These are phyloP conservation scores for Mucuna pruriens DNA, from an alignment of 306 rosid genomes.

Conservation along the genomic window DNA sequence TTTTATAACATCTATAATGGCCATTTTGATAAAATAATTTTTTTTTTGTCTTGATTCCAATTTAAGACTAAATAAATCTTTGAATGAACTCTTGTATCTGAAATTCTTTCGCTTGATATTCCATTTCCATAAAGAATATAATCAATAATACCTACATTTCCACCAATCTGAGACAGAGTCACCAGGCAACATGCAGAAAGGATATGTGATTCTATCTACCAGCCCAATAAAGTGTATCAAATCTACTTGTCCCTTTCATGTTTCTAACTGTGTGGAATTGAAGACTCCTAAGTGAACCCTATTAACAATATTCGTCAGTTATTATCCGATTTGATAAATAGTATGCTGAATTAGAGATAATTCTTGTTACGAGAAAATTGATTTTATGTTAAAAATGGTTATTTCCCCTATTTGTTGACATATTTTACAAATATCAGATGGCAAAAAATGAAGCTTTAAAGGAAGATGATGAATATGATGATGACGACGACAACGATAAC, in stretches of 20 bases:
- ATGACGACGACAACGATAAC: not conserved
- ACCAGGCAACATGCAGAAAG: not conserved
- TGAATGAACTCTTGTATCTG: not conserved
- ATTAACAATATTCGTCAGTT: not conserved
- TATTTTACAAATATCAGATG: constrained; percentile 54
- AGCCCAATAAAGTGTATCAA: not conserved
- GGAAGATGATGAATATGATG: constrained; percentile 53
- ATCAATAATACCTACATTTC: not conserved
- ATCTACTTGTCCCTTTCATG: constrained; percentile 8
- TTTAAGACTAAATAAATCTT: too few species aligned
- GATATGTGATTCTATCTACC: constrained; percentile 20
- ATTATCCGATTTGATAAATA: not conserved
- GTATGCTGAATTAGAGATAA: not conserved
- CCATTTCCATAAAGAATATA: not conserved
- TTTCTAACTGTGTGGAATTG: constrained; percentile 14
- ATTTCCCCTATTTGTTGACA: constrained; percentile 13
- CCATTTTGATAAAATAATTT: not conserved
- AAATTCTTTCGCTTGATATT: constrained; percentile 1
- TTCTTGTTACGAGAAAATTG: constrained; percentile 21
- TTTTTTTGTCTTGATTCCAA: too few species aligned
- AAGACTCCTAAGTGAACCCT: not conserved
- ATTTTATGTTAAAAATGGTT: constrained; percentile 5
- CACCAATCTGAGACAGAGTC: not conserved
- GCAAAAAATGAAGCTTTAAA: constrained; percentile 74
- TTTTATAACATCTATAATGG: not conserved